A percentile compares a stretch with the other conserved stretches of the same genome.
phyloP scores from a whole-genome alignment of 257 asterid species.

The Nicotiana knightiana region DNA sequence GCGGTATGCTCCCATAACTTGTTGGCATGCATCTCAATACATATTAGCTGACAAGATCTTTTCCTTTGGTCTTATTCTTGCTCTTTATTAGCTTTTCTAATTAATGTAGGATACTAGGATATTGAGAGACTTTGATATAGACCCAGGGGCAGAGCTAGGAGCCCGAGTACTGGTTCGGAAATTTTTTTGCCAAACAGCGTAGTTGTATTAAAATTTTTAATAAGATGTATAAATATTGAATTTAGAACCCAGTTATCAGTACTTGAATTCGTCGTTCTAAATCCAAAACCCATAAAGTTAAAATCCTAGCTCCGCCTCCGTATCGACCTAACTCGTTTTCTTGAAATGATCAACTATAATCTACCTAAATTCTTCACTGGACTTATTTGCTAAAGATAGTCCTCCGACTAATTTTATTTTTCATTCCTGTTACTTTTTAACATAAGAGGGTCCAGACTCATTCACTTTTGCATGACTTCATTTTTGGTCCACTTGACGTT shows the following conservation, averaged over 20 bases:
- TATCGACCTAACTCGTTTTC: neutral
- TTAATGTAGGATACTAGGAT: neutral
- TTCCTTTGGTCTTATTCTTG: neutral
- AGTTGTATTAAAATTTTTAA: too few species aligned
- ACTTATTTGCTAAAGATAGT: neutral
- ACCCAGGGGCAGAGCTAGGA: too few species aligned
- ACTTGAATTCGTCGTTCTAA: too few species aligned
- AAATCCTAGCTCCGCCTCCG: too few species aligned
- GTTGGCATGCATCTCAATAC: neutral
- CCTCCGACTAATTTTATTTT: neutral
- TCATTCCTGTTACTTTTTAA: neutral
- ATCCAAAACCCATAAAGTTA: too few species aligned
- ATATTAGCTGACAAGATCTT: neutral
- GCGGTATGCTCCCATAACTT: conserved; percentile 29
- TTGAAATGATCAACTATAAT: neutral
- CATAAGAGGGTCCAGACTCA: neutral
- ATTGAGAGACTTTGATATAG: neutral
- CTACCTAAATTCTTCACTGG: neutral
- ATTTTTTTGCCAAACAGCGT: too few species aligned
- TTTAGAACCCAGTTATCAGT: too few species aligned
- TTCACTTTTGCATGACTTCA: neutral
- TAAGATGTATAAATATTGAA: too few species aligned
- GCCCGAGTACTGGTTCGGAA: too few species aligned
- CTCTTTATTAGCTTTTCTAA: neutral
- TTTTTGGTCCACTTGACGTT: neutral